Evolutionary conservation across 1,284 basidiomycete genomes (phyloP).

Genomic region (Pholiota adiposa): DNA sequence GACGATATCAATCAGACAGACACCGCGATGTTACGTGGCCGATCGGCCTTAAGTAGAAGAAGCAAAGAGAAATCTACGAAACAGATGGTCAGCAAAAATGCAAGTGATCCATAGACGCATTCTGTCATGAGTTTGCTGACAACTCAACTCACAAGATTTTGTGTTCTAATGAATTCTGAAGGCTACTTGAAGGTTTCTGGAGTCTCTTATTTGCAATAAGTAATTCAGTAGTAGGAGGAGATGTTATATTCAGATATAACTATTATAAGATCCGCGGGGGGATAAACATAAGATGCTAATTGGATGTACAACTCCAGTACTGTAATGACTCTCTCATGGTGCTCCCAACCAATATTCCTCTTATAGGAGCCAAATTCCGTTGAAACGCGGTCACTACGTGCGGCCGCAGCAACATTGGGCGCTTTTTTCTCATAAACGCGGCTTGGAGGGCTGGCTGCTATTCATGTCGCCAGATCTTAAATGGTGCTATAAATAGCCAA

Average conservation of each 20-base stretch:
- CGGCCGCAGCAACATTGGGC: background rate
- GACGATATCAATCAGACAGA: background rate
- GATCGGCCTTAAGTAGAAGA: background rate
- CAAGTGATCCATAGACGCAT: background rate
- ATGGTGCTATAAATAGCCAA: background rate
- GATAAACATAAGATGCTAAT: constrained; percentile 1
- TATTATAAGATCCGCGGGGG: constrained; percentile 1
- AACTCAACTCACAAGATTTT: background rate
- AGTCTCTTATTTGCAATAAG: background rate
- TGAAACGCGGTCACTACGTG: background rate
- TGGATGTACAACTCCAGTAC: background rate
- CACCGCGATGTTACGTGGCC: background rate
- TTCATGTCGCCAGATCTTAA: background rate
- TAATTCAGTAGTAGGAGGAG: background rate
- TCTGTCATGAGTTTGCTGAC: background rate
- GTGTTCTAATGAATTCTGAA: no score
- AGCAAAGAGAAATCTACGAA: background rate
- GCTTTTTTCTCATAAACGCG: background rate
- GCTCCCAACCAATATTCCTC: background rate
- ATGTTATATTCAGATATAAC: background rate
- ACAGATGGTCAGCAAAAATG: background rate
- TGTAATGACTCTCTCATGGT: background rate
- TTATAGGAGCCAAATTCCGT: background rate
- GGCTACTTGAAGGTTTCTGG: background rate
- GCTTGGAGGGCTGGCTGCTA: background rate